Evolutionary conservation across 1,139 yeast genomes (phyloP).

Genomic region (Saccharomycopsis hybrid): DNA sequence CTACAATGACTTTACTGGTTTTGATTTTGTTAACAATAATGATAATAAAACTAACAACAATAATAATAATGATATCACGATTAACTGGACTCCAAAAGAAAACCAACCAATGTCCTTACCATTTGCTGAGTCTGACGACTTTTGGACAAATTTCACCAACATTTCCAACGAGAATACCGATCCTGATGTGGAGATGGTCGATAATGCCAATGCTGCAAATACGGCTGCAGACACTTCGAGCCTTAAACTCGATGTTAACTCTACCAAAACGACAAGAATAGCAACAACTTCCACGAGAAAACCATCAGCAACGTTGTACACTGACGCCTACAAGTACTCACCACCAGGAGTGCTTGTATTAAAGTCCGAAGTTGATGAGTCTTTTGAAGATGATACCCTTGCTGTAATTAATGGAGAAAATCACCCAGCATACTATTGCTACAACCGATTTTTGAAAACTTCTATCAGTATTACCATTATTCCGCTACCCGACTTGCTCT

Average conservation of each 20-base stretch:
- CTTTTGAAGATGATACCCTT: not conserved
- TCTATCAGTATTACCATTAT: slow-evolving; percentile 3
- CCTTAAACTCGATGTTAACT: not conserved
- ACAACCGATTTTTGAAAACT: not conserved
- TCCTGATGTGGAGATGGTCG: slow-evolving; percentile 56
- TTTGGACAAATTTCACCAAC: slow-evolving; percentile 11
- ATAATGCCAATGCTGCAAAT: slow-evolving; percentile 29
- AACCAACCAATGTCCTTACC: slow-evolving; percentile 8
- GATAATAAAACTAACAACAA: no score
- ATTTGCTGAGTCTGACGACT: slow-evolving; percentile 14
- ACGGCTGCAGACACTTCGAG: not conserved
- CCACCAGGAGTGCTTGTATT: not conserved
- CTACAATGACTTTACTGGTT: slow-evolving; percentile 1
- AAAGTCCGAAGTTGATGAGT: slow-evolving; percentile 22
- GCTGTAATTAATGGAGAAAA: slow-evolving; percentile 5
- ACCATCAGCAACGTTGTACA: slow-evolving; percentile 11
- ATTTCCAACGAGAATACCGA: slow-evolving; percentile 45
- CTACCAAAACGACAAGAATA: no score
- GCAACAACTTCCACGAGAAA: no score
- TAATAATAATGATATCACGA: not conserved
- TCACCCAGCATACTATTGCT: not conserved
- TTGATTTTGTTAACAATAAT: not conserved
- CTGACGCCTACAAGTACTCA: slow-evolving; percentile 33
- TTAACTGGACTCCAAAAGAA: not conserved
- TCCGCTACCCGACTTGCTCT: slow-evolving; percentile 15